A percentile compares a stretch with the other conserved stretches of the same genome.
Conservation (phyloP, 306 rosid species). For the Citrullus colocynthis region DNA sequence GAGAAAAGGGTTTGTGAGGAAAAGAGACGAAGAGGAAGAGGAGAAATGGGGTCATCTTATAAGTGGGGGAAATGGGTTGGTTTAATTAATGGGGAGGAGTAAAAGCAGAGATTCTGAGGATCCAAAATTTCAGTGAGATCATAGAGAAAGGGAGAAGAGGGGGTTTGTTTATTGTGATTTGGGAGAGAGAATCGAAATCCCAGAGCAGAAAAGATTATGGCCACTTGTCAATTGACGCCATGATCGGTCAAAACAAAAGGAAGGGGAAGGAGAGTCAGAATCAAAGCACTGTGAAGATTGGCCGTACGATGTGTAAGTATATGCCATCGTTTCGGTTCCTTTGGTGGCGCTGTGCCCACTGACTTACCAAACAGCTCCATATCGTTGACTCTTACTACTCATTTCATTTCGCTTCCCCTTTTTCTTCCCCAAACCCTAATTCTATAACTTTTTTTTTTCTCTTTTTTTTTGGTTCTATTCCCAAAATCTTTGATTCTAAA, state of each 20-base stretch:
- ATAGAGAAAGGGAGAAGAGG: background rate
- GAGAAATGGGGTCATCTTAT: background rate
- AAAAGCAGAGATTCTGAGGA: conserved; percentile 75
- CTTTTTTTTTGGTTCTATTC: background rate
- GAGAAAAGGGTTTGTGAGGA: background rate
- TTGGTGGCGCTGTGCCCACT: background rate
- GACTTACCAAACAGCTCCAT: background rate
- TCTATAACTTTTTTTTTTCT: background rate
- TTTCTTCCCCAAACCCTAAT: too few species aligned
- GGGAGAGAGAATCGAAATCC: background rate
- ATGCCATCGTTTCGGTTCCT: background rate
- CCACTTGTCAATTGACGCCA: background rate
- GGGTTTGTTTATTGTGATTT: conserved; percentile 8
- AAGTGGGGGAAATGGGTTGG: background rate
- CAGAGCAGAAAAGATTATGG: background rate
- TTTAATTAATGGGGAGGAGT: conserved; percentile 19
- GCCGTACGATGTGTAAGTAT: background rate
- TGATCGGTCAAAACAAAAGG: background rate
- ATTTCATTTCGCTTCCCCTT: background rate
- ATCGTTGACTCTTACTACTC: background rate
- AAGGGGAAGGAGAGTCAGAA: background rate
- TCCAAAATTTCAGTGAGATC: conserved; percentile 59
- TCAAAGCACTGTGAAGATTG: background rate
- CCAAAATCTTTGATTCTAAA: background rate
- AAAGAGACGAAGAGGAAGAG: background rate